Conservation (phyloP, 2,329 filamentous ascomycete species). For the Trichoderma endophyticum region DNA sequence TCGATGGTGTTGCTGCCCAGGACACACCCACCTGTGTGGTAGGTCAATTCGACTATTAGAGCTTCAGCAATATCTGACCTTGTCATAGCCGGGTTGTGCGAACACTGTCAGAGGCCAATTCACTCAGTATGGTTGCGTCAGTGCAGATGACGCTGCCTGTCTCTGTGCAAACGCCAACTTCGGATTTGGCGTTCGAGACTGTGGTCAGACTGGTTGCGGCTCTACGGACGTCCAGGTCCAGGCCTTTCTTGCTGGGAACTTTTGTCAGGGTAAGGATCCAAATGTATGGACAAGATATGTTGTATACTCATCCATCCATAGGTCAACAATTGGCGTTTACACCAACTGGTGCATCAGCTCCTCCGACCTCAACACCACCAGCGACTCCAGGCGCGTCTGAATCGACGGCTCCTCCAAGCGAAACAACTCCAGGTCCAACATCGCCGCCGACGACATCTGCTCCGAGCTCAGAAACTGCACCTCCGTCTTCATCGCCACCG, state of each 20-base stretch:
- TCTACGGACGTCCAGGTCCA: slow-evolving; percentile 31
- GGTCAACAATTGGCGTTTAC: slow-evolving; percentile 13
- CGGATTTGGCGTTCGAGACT: slow-evolving; percentile 35
- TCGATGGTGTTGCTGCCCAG: slow-evolving; percentile 27
- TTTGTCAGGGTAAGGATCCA: slow-evolving; percentile 25
- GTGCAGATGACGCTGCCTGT: slow-evolving; percentile 35
- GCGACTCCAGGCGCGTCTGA: neutral
- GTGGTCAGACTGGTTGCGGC: slow-evolving; percentile 30
- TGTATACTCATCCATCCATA: neutral
- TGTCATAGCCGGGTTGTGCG: slow-evolving; percentile 24
- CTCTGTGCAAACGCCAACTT: slow-evolving; percentile 35
- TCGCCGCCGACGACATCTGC: neutral
- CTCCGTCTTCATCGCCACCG: slow-evolving; percentile 2
- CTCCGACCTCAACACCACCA: neutral
- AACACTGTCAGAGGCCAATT: slow-evolving; percentile 24
- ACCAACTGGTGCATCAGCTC: neutral
- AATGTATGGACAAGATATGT: neutral
- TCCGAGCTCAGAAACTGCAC: neutral
- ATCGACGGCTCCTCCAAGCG: neutral
- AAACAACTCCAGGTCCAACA: neutral
- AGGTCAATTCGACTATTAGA: slow-evolving; percentile 24
- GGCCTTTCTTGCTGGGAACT: slow-evolving; percentile 24
- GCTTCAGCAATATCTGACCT: neutral
- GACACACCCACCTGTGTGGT: slow-evolving; percentile 30
- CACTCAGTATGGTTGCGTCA: slow-evolving; percentile 27